Conservation (phyloP, 495 filamentous ascomycete species). For the Clavariopsis aquatica region DNA sequence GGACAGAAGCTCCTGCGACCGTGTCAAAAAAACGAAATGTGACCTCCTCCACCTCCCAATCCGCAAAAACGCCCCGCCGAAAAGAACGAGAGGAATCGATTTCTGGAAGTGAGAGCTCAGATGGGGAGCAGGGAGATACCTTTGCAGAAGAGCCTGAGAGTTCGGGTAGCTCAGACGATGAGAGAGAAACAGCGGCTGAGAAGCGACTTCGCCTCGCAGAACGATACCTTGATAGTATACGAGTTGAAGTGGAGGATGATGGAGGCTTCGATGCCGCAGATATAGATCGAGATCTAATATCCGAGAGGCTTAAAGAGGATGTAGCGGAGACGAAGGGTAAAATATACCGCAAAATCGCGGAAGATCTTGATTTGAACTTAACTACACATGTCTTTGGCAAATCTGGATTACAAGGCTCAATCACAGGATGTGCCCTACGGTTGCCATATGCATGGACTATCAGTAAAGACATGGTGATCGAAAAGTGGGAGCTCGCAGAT, state of each 20-base stretch:
- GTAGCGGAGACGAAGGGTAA: constrained; percentile 92
- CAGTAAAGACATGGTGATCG: constrained; percentile 77
- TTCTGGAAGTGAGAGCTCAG: constrained; percentile 75
- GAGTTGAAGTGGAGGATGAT: constrained; percentile 68
- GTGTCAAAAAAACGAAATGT: constrained; percentile 37
- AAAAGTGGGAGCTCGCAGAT: constrained; percentile 79
- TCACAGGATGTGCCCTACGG: constrained; percentile 76
- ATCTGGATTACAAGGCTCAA: constrained; percentile 66
- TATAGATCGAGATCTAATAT: constrained; percentile 88
- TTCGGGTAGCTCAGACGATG: constrained; percentile 59
- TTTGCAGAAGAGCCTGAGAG: constrained; percentile 46
- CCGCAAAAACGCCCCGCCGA: constrained; percentile 30
- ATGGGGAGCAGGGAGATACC: constrained; percentile 49
- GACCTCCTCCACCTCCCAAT: constrained; percentile 16
- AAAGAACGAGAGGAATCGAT: constrained; percentile 61
- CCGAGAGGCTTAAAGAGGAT: constrained; percentile 85
- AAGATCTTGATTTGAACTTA: constrained; percentile 62
- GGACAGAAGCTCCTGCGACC: constrained; percentile 32
- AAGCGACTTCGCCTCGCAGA: constrained; percentile 85
- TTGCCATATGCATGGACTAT: constrained; percentile 82
- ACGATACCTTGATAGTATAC: constrained; percentile 87
- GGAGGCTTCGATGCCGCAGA: constrained; percentile 89
- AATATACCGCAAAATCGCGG: constrained; percentile 75
- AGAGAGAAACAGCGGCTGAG: constrained; percentile 83
- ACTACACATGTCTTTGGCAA: constrained; percentile 71